phyloP scores from a whole-genome alignment of 768 basidiomycete genomes.

The Glaciozyma martinii region DNA sequence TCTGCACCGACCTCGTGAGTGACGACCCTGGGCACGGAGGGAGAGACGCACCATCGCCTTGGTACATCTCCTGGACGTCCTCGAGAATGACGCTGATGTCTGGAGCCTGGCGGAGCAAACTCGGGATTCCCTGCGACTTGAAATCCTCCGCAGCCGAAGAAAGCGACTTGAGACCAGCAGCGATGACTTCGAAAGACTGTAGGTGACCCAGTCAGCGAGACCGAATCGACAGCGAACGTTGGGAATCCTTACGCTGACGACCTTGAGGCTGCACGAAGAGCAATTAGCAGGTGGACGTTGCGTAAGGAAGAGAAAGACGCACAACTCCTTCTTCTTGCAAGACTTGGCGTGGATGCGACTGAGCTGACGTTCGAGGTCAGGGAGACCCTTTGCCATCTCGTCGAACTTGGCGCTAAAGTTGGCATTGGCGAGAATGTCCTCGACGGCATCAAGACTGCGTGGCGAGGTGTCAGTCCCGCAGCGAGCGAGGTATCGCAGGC shows the following conservation, averaged over 20 bases:
- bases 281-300: neutral
- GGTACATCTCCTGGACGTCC: constrained; percentile 64
- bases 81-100: constrained; percentile 64
- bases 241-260: constrained; percentile 6
- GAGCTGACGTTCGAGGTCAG: constrained; percentile 86
- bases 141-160: constrained; percentile 58
- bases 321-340: constrained; percentile 75
- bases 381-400: constrained; percentile 66
- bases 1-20: neutral
- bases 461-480: constrained; percentile 10
- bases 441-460: constrained; percentile 77
- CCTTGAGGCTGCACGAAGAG: constrained; percentile 3
- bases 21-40: neutral
- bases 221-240: too few relatives aligned
- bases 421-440: constrained; percentile 74
- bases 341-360: constrained; percentile 91
- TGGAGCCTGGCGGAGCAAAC: constrained; percentile 69
- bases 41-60: constrained; percentile 35
- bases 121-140: constrained; percentile 63
- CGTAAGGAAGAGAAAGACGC: neutral
- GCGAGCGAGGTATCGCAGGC: neutral
- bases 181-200: constrained; percentile 68
- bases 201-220: neutral
- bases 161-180: constrained; percentile 55
- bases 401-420: constrained; percentile 69